These are phyloP conservation scores for Pseudophaeomoniella oleicola DNA, from an alignment of 2,329 filamentous ascomycete species.

Conservation along the genomic window DNA sequence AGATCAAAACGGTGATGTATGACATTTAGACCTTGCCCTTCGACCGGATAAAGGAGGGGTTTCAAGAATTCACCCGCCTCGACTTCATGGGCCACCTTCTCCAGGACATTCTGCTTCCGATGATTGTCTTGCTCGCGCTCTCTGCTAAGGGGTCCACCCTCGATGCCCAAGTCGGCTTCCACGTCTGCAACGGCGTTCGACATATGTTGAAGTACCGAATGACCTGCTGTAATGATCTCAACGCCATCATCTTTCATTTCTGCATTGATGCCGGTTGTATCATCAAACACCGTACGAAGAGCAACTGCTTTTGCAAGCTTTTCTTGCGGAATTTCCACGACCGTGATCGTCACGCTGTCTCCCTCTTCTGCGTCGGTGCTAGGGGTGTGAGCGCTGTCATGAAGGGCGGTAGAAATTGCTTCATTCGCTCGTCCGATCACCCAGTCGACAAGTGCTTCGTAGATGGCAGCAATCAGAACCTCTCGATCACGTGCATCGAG, in stretches of 20 bases:
- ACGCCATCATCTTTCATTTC: conserved; percentile 97
- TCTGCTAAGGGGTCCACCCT: conserved; percentile 48
- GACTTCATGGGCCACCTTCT: conserved; percentile 71
- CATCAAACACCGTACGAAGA: conserved; percentile 84
- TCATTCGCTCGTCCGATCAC: conserved; percentile 80
- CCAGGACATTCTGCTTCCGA: conserved; percentile 66
- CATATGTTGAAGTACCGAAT: conserved; percentile 78
- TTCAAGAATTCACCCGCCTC: conserved; percentile 73
- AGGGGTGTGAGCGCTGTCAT: conserved; percentile 50
- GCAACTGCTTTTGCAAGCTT: conserved; percentile 74
- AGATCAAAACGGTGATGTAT: conserved; percentile 68
- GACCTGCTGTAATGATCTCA: conserved; percentile 56
- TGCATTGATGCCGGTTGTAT: conserved; percentile 78
- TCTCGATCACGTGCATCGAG: conserved; percentile 74
- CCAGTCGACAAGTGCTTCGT: conserved; percentile 91
- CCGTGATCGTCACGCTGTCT: conserved; percentile 77
- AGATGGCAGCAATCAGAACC: conserved; percentile 70
- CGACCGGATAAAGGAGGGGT: conserved; percentile 64
- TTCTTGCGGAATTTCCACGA: conserved; percentile 72
- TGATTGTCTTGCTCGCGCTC: conserved; percentile 69
- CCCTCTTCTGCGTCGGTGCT: conserved; percentile 55
- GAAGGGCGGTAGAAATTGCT: conserved; percentile 55
- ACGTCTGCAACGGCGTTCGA: conserved; percentile 63
- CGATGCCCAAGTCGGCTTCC: conserved; percentile 65
- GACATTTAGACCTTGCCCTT: conserved; percentile 67